Conservation (phyloP, 2,329 filamentous ascomycete genomes). For the Nigrospora sphaerica region DNA sequence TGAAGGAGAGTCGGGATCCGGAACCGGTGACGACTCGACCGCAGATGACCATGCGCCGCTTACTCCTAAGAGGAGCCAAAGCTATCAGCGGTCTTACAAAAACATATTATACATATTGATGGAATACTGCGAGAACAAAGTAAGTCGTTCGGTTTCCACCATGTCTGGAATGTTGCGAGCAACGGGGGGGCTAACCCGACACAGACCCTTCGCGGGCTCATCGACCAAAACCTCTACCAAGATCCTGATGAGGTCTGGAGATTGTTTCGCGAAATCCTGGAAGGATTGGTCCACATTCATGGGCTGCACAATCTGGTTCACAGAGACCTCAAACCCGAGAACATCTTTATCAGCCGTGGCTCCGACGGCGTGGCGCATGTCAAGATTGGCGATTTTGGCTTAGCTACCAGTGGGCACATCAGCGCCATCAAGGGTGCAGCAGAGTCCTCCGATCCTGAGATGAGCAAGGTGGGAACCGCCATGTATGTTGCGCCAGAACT, state of each 20-base stretch:
- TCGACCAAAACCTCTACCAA: constrained; percentile 66
- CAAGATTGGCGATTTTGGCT: constrained; percentile 92
- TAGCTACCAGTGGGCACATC: constrained; percentile 84
- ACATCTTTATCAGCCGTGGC: constrained; percentile 74
- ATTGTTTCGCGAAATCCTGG: constrained; percentile 82
- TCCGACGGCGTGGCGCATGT: constrained; percentile 77
- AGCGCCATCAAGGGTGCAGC: constrained; percentile 47
- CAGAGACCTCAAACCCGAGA: constrained; percentile 93
- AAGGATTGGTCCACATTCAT: constrained; percentile 87
- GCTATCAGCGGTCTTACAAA: constrained; percentile 45
- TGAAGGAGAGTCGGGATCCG: neutral
- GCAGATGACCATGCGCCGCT: constrained; percentile 9
- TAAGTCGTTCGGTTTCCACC: constrained; percentile 26
- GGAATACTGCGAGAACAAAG: constrained; percentile 93
- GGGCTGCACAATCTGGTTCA: constrained; percentile 79
- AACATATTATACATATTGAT: constrained; percentile 94
- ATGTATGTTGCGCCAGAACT: constrained; percentile 94
- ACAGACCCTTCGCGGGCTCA: constrained; percentile 79
- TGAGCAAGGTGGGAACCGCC: constrained; percentile 68
- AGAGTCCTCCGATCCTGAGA: constrained; percentile 46
- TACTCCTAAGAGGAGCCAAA: constrained; percentile 16
- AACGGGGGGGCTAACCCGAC: neutral
- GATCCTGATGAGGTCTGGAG: constrained; percentile 79
- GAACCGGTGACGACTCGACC: constrained; percentile 6
- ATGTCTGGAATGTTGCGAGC: no score